These are phyloP conservation scores for Paraconiothyrium brasiliense DNA, from an alignment of 2,329 filamentous ascomycete species.

Conservation along the genomic window DNA sequence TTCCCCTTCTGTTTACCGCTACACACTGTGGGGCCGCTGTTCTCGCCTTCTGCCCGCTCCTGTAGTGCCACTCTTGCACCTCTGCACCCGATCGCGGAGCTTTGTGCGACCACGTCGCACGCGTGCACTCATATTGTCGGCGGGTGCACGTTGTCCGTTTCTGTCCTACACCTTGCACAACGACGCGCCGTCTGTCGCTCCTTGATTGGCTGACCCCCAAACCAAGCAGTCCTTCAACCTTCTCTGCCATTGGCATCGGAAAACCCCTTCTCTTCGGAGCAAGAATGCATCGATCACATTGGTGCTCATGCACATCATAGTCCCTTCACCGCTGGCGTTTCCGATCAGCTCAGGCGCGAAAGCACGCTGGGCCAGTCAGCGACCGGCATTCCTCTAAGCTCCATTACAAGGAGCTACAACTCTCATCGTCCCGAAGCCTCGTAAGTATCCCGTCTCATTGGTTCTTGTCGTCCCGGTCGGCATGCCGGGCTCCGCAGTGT, in stretches of 20 bases:
- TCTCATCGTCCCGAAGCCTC: constrained; percentile 63
- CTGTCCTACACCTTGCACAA: constrained; percentile 48
- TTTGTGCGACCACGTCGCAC: constrained; percentile 47
- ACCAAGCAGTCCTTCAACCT: constrained; percentile 55
- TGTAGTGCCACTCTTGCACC: constrained; percentile 44
- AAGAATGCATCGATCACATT: constrained; percentile 58
- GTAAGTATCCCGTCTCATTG: constrained; percentile 58
- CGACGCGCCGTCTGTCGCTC: constrained; percentile 34
- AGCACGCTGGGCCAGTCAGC: constrained; percentile 58
- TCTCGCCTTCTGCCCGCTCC: constrained; percentile 36
- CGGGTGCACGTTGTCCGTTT: constrained; percentile 51
- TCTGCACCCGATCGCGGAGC: constrained; percentile 46
- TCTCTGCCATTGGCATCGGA: constrained; percentile 54
- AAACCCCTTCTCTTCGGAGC: constrained; percentile 55
- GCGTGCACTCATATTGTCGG: constrained; percentile 37
- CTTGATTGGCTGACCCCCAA: constrained; percentile 54
- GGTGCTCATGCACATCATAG: constrained; percentile 57
- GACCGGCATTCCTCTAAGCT: constrained; percentile 57
- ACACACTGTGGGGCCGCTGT: constrained; percentile 41
- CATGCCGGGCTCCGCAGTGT: constrained; percentile 46
- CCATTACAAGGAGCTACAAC: constrained; percentile 61
- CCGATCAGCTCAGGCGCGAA: constrained; percentile 63
- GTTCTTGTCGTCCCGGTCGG: constrained; percentile 37
- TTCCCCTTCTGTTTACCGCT: constrained; percentile 36
- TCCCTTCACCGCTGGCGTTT: constrained; percentile 53